Base-by-base conservation (phyloP, 495 filamentous ascomycete species). In the Hypoxylon cercidicola region DNA sequence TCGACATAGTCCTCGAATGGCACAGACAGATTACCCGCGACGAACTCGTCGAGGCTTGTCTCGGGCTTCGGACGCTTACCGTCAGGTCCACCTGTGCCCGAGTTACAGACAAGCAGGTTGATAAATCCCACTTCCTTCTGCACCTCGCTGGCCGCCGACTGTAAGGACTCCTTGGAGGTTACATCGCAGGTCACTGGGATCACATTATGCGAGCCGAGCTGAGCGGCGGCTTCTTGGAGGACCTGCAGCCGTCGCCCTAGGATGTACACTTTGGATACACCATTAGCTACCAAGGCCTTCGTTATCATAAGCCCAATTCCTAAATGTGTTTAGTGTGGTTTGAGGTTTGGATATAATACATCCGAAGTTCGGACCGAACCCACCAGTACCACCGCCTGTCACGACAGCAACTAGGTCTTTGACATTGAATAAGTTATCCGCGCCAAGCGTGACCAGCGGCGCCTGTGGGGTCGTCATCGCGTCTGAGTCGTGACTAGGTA, bases 231-330 rank as follows among this genome's bases (percentile, higher is more conserved):
- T 30, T 77, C 71, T 44, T 86, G 74, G 0, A 90, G 81, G 0
- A 83, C 75, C 16, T 87, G 79, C 37, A 82, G 68, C 9, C 88
- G 83, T 23, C 90, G 81, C n/a, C 89, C 89, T 37, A 89, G 66
- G 49, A 93, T 90, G 81, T 90, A 93, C 20, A 93, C 85, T 55
- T 85, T 87, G 12, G 76, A 60, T 8, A 90, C 89, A 11, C 90
- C 90, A 65, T 88, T 88, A 32, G 67, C 59, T 21, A 79, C 87
- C 3, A 93, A 82, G 21, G 88, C 87, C 58, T 81, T 82, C 8
- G 89, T 80, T 74, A 91, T 89, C 81, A 87, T 87, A 13, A 84
- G 72, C 16, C 89, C 89, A 64, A 91, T 88, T 12, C 88, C 89
- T 89, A 39, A 19, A 30, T 2, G 5, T 39, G 1, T 41, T 35